A percentile compares a stretch with the other conserved stretches of the same genome.
Evolutionary conservation across 441 rosid species (phyloP).

Genomic region (Monsonia emarginata): DNA sequence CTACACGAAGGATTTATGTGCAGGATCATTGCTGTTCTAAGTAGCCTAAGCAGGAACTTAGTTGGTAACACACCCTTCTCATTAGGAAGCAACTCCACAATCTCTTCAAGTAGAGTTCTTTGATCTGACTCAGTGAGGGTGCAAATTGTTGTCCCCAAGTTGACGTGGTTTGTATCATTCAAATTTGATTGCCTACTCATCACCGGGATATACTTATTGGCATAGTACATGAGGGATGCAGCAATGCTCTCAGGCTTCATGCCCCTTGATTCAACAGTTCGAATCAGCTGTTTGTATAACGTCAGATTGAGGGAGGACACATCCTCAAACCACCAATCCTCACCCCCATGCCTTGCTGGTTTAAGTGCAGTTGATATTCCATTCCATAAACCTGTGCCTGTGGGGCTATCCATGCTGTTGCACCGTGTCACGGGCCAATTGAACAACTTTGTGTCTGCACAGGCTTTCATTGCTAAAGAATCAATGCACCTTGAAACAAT

Average conservation of each 20-base stretch:
- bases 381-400: constrained; percentile 48
- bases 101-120: constrained; percentile 58
- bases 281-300: constrained; percentile 51
- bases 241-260: constrained; percentile 39
- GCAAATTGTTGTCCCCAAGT: constrained; percentile 24
- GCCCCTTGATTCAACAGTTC: constrained; percentile 45
- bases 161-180: constrained; percentile 25
- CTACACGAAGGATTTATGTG: constrained; percentile 44
- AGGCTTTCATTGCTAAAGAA: constrained; percentile 71
- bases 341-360: constrained; percentile 23
- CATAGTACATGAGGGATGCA: constrained; percentile 60
- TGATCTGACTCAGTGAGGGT: constrained; percentile 37
- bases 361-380: constrained; percentile 50
- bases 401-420: constrained; percentile 22
- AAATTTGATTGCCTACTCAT: constrained; percentile 44
- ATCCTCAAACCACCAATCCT: constrained; percentile 94
- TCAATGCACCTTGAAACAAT: constrained; percentile 68
- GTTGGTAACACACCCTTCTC: constrained; percentile 45
- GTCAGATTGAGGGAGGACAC: constrained; percentile 45
- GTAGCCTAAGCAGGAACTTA: constrained; percentile 67
- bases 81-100: constrained; percentile 59
- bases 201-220: constrained; percentile 58
- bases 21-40: constrained; percentile 61
- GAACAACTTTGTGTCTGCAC: constrained; percentile 54
- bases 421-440: constrained; percentile 51